Base-by-base conservation (phyloP, 768 basidiomycete species). In the Podaxis mareebaensis region DNA sequence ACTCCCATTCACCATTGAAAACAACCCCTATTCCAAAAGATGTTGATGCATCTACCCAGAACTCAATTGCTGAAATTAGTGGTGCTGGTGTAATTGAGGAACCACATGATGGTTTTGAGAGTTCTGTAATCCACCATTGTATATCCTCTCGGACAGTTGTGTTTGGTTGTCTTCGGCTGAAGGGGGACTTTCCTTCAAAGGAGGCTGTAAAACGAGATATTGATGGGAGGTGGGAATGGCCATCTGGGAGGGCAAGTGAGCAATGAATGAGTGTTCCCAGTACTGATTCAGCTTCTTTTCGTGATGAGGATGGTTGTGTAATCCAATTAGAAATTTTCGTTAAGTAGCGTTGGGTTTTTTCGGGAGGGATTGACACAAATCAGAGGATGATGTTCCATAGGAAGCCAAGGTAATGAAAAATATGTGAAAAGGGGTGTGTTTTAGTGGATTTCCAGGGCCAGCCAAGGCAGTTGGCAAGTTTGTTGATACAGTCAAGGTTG, bases 1-100 rank as follows among this genome's bases (percentile, higher is more conserved):
- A 71, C 10, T 66, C 72, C 77, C 77, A 81, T 1, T 39, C 22
- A 1, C 53, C 55, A 0, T 65, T 65, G 8, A 73, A 49, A 4
- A 75, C 33, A 3, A 80, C 36, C 1, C 81, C 79, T 33, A 82
- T 74, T 10, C 80, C 80, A 74, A 74, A 80, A 0, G 66, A 68
- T 0, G 77, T 80, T 0, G 76, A 78, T 0, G 77, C 76, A n/a
- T n/a, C n/a, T n/a, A n/a, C n/a, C n/a, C n/a, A n/a, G n/a, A n/a
- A n/a, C n/a, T n/a, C n/a, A n/a, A 69, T 46, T 44, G 72, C 68
- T 0, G 17, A 33, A 0, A 65, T 17, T 0, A 64, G 61, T 1
- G 36, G 46, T 24, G 39, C 40, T 3, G 64, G 61, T 2, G 12
- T 11, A 12, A 76, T 68, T 12, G 8, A 10, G 0, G 64, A 60